phyloP scores from a whole-genome alignment of 352 stramenopile genomes.

The Phytophthora hybrid region DNA sequence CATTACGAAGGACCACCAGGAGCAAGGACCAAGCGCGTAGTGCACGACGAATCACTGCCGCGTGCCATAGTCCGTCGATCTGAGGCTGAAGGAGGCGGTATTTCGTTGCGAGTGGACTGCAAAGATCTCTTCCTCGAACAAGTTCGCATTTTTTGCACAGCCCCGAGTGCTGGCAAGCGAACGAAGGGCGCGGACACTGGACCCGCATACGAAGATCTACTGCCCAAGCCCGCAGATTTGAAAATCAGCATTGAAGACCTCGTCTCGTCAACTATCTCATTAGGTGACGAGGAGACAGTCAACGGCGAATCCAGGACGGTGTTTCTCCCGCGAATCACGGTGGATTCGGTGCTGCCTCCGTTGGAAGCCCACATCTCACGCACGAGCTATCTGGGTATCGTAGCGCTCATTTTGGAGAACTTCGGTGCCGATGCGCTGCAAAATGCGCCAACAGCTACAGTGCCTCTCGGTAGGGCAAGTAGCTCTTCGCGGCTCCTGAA shows the following conservation, averaged over 20 bases:
- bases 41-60: constrained; percentile 34
- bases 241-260: constrained; percentile 78
- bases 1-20: constrained; percentile 50
- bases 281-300: constrained; percentile 39
- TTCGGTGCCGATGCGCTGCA: constrained; percentile 73
- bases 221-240: constrained; percentile 57
- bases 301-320: constrained; percentile 17
- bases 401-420: constrained; percentile 74
- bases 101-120: constrained; percentile 46
- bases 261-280: constrained; percentile 52
- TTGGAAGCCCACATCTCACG: constrained; percentile 44
- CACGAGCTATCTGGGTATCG: constrained; percentile 69
- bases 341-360: constrained; percentile 52
- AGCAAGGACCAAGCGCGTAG: constrained; percentile 43
- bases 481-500: constrained; percentile 2
- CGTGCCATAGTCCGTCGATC: constrained; percentile 22
- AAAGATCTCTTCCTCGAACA: constrained; percentile 58
- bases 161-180: constrained; percentile 19
- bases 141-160: constrained; percentile 59
- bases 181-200: constrained; percentile 5
- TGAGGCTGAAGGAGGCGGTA: constrained; percentile 22
- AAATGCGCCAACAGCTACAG: constrained; percentile 20
- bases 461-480: constrained; percentile 8
- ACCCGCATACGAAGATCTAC: constrained; percentile 43
- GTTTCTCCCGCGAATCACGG: constrained; percentile 71